Base-by-base conservation (phyloP, 192 early-diverging fungal genomes). In the Dissophora ornata region DNA sequence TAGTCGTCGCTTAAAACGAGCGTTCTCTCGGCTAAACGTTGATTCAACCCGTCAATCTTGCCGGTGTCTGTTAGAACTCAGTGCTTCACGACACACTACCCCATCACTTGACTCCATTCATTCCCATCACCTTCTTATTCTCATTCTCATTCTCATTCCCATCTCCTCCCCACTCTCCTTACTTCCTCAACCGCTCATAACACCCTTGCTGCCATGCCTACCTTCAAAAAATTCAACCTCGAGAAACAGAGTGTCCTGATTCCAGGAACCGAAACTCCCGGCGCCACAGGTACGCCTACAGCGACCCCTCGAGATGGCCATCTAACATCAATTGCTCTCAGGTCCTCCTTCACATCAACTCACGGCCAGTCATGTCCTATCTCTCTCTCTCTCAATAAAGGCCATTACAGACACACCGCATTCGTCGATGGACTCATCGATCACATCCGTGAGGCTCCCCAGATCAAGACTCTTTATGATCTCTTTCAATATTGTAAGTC, bases 201-300 rank as follows among this genome's bases (percentile, higher is more conserved):
- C n/a, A n/a, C n/a, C n/a, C n/a, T n/a, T n/a, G n/a, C 32, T 34
- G 33, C 36, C 13, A 66, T 66, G 62, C 46, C 71, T 24, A 24
- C 22, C 13, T 53, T 75, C 12, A 30, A 8, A 24, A 70, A 71
- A 21, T 53, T 67, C 51, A 67, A 79, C 62, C 65, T 82, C 22
- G 70, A 82, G 44, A 65, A 70, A 13, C 81, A 85, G 47, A 74
- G 67, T 30, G 50, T 81, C 49, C 69, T 80, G 49, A 36, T 85
- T 28, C 83, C 86, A 11, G 74, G 71, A n/a, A 66, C 75, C 10
- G 60, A 67, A 34, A 50, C 64, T 12, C 79, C 78, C 40, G 83
- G 83, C 25, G 79, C 80, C 57, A 85, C 86, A 21, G 83, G 86
- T 45, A 45, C 18, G 44, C 36, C 36, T 38, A 5, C n/a, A n/a